Evolutionary conservation across 2,329 filamentous ascomycete species (phyloP), one percentile per base, ranked within the genome.

Genomic region (Alternaria triticina): DNA sequence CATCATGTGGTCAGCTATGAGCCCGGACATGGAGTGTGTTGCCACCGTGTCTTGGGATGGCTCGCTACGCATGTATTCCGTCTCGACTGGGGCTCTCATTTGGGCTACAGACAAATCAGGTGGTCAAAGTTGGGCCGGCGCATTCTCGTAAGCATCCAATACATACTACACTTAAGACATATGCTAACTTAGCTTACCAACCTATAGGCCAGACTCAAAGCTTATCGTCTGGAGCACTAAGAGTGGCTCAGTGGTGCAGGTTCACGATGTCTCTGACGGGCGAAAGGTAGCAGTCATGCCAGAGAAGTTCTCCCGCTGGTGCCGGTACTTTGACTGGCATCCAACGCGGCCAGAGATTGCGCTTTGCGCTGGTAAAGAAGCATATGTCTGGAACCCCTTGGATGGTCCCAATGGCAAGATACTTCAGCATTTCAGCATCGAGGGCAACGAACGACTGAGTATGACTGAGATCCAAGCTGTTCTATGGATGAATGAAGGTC

Each of bases 31-130:
- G 15, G 36, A 65, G 43, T 54, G 67, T 36, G 64, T 76, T 52
- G 73, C 73, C 5, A 73, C 70, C 3, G 65, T 75, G 13, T 70
- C 75, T 22, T 75, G 70, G 72, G 73, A 77, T 49, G 73, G 74
- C 3, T 70, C 70, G 9, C 30, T 77, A 49, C 71, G 72, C n/a
- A 70, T 77, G 69, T 73, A 72, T 54, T 66, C 61, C 17, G 62
- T 27, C n/a, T 22, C 22, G 4, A 70, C 69, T 8, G 73, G 73
- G 4, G 57, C 63, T 23, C 54, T 77, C 2, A 45, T 54, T 28
- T 76, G 74, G 74, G 54, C 54, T 10, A 69, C 66, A 5, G 62
- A 61, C 11, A 40, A 71, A 15, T 66, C 65, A 5, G 64, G 62
- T 17, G 62, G 67, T 0, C 72, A 73, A 23, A 64, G 67, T 46